phyloP scores from a whole-genome alignment of 164 flowering plant genomes.

The Warburgia ugandensis region DNA sequence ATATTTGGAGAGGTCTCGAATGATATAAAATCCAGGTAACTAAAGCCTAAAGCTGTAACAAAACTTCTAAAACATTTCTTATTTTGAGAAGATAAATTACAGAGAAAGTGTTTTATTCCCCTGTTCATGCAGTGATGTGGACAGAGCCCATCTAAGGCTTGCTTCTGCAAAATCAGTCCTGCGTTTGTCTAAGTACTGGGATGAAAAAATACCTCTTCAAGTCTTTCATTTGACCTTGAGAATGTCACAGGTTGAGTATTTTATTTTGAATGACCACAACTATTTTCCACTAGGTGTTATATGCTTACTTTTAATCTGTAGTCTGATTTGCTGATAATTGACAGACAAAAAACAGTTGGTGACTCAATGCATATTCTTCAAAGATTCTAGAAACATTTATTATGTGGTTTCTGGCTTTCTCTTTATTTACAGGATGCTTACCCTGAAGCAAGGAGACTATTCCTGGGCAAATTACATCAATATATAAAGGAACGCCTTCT shows the following conservation, averaged over 20 bases:
- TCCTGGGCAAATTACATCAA: conserved; percentile 80
- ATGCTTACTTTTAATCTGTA: too few relatives aligned
- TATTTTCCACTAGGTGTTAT: neutral
- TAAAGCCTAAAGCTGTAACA: neutral
- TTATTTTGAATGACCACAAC: neutral
- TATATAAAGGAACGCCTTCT: conserved; percentile 72
- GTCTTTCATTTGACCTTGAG: conserved; percentile 67
- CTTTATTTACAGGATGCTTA: conserved; percentile 37
- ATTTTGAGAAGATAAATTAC: neutral
- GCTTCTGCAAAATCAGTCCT: conserved; percentile 87
- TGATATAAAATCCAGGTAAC: conserved; percentile 71
- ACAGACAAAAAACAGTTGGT: too few relatives aligned
- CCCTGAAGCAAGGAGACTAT: conserved; percentile 59
- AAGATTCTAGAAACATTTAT: too few relatives aligned
- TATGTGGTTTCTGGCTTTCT: neutral
- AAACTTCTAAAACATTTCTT: too few relatives aligned
- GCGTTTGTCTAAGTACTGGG: conserved; percentile 83
- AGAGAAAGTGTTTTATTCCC: too few relatives aligned
- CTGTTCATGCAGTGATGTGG: conserved; percentile 78
- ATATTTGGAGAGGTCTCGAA: conserved; percentile 68
- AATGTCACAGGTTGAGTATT: conserved; percentile 56
- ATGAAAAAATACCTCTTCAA: conserved; percentile 76
- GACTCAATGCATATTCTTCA: too few relatives aligned
- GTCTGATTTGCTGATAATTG: too few relatives aligned
- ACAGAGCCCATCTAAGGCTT: conserved; percentile 83